Conservation (phyloP, 2,329 filamentous ascomycete genomes). For the Aspergillus floridensis region DNA sequence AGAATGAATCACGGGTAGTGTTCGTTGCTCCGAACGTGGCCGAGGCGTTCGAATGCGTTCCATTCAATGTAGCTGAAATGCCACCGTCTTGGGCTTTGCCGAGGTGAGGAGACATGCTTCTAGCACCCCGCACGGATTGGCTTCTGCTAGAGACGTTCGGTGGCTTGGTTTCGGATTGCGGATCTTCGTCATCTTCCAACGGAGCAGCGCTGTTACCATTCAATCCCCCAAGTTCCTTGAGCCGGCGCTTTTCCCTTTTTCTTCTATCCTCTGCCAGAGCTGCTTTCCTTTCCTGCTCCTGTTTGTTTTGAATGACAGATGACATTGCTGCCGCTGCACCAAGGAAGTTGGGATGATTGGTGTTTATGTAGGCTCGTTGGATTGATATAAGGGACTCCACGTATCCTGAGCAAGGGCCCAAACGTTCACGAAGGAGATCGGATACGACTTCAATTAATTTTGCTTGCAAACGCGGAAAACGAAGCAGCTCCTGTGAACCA, state of each 20-base stretch:
- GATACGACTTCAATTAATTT: conserved; percentile 98
- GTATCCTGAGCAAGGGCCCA: conserved; percentile 85
- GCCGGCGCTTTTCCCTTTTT: conserved; percentile 75
- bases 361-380: conserved; percentile 98
- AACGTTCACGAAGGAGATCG: conserved; percentile 84
- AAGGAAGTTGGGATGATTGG: conserved; percentile 97
- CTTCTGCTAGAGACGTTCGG: conserved; percentile 59
- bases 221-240: conserved; percentile 75
- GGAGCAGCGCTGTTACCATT: conserved; percentile 64
- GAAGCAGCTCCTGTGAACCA: conserved; percentile 86
- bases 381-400: conserved; percentile 97
- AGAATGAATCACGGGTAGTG: conserved; percentile 78
- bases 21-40: conserved; percentile 61
- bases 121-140: conserved; percentile 58
- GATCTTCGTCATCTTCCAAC: conserved; percentile 65
- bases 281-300: conserved; percentile 85
- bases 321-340: conserved; percentile 97
- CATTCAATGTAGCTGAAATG: conserved; percentile 67
- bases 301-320: conserved; percentile 89
- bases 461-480: conserved; percentile 88
- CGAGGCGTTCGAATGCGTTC: conserved; percentile 60
- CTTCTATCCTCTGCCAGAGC: conserved; percentile 79
- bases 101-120: conserved; percentile 81
- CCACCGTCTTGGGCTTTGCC: conserved; percentile 62
- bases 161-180: conserved; percentile 54